Conservation (phyloP, 768 basidiomycete genomes). For the Tephrocybe sp. region DNA sequence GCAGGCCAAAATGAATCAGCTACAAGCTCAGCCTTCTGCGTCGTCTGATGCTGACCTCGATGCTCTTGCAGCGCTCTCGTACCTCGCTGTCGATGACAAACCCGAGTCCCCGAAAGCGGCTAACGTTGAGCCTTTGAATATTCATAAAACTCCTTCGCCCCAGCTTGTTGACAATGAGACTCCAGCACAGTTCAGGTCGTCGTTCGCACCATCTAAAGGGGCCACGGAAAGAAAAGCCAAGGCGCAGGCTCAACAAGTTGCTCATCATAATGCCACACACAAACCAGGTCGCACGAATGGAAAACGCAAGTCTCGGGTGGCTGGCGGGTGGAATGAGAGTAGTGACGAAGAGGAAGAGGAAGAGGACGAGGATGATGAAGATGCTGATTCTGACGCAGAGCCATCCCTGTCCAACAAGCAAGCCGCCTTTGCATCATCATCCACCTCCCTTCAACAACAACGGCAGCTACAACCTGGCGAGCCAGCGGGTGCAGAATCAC, state of each 20-base stretch:
- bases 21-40: constrained; percentile 9
- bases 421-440: constrained; percentile 23
- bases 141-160: constrained; percentile 27
- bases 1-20: constrained; percentile 8
- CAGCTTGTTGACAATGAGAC: constrained; percentile 20
- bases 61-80: constrained; percentile 77
- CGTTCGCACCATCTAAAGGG: constrained; percentile 84
- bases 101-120: constrained; percentile 27
- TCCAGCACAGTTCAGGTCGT: constrained; percentile 64
- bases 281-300: constrained; percentile 69
- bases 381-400: constrained; percentile 64
- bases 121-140: constrained; percentile 36
- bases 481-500: constrained; percentile 21
- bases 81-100: constrained; percentile 54
- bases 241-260: constrained; percentile 80
- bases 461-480: constrained; percentile 24
- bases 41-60: constrained; percentile 57
- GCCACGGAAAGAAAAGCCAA: constrained; percentile 86
- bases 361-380: constrained; percentile 69
- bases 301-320: constrained; percentile 63
- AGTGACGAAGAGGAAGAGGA: constrained; percentile 88
- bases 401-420: constrained; percentile 29
- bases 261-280: constrained; percentile 74
- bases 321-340: constrained; percentile 65
- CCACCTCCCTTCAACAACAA: constrained; percentile 27